Evolutionary conservation across 495 filamentous ascomycete species (phyloP).

Genomic region (Hypoxylon intermedium): DNA sequence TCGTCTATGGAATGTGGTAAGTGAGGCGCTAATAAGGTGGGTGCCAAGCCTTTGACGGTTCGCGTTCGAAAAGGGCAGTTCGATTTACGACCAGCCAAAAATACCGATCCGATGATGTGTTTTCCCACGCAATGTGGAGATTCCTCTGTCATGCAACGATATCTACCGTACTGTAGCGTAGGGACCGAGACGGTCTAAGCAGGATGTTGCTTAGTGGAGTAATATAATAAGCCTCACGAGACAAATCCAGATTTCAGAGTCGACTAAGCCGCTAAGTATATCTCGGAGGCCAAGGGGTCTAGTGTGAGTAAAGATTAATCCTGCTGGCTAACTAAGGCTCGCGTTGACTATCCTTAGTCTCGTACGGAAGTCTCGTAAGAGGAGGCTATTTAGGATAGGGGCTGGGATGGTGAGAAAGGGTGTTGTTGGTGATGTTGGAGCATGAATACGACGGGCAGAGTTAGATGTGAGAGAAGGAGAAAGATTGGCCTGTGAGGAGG

Average conservation of each 20-base stretch:
- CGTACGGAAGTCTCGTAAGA: neutral
- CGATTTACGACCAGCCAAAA: constrained; percentile 21
- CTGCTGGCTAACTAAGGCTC: constrained; percentile 1
- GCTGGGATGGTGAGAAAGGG: neutral
- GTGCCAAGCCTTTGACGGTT: constrained; percentile 29
- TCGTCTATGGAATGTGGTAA: constrained; percentile 14
- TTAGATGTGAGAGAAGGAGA: neutral
- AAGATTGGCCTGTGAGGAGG: constrained; percentile 23
- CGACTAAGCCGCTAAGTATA: constrained; percentile 28
- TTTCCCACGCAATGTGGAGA: constrained; percentile 16
- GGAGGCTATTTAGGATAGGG: neutral
- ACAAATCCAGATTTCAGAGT: constrained; percentile 7
- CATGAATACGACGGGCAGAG: constrained; percentile 6
- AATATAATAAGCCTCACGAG: constrained; percentile 17
- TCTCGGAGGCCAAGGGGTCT: neutral
- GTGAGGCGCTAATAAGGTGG: constrained; percentile 21
- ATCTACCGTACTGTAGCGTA: constrained; percentile 1
- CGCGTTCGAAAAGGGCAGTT: constrained; percentile 38
- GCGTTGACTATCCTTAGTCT: neutral
- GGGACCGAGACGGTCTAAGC: constrained; percentile 25
- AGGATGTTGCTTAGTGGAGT: constrained; percentile 11
- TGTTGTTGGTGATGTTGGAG: constrained; percentile 4
- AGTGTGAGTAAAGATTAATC: constrained; percentile 4
- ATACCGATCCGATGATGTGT: constrained; percentile 11
- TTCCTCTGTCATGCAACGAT: constrained; percentile 32